Evolutionary conservation across 202 grass and related monocot genomes (phyloP), one percentile per base, ranked within the genome.

Genomic region (Schoenoplectus triqueter): DNA sequence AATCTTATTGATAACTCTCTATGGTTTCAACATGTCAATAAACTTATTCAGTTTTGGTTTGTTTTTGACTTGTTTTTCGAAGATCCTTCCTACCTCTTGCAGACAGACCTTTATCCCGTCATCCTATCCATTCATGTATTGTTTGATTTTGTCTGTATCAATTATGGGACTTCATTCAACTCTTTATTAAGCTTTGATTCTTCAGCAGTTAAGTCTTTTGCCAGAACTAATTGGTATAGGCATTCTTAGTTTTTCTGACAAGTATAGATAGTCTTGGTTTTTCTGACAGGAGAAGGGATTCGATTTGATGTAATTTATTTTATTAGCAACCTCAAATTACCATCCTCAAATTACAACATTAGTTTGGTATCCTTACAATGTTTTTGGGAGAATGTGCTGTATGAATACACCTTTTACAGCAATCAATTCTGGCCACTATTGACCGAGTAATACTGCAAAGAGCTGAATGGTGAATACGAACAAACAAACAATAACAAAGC

Each of bases 171-270:
- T 40, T 51, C 6, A 52, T 52, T 52, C 18, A 70, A 17, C 13
- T 71, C 6, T 71, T 47, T 71, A 44, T 42, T 71, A 48, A 71
- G 11, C 31, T 44, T 49, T 50, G n/a, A 5, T 49, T 50, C 2
- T 2, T 73, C 15, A 19, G 45, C 68, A 71, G 44, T 48, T 19
- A 20, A 19, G 44, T 71, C 4, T 7, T 73, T 73, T 73, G 15
- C 14, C 69, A 72, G 69, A 50, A 73, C 44, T 72, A n/a, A 8
- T 20, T 50, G 44, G 69, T 73, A 48, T 20, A 11, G 45, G 4
- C 9, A 46, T 71, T 71, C 67, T 70, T 46, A 42, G 45, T 73
- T 73, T 49, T 48, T 49, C 69, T 73, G 69, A 49, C 45, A 73
- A 73, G 69, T 73, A 48, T 20, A 11, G 45, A 10, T 19, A 46